phyloP scores from a whole-genome alignment of 2,329 filamentous ascomycete genomes.

The Aspergillus luchuensis region DNA sequence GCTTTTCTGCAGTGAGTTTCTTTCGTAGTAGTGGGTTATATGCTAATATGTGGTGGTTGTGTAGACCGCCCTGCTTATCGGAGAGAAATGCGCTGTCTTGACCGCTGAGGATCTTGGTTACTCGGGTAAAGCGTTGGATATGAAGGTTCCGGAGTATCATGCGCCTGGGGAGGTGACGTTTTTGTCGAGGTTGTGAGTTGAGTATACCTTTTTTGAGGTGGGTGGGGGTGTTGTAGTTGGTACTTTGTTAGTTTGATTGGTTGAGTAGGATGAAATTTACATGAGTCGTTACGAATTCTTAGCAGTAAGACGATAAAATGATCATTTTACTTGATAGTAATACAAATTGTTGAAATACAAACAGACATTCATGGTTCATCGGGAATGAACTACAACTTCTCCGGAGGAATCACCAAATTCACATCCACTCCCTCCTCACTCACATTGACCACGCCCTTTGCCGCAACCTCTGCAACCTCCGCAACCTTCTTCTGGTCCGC shows the following conservation, averaged over 20 bases:
- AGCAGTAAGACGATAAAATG: too few relatives aligned
- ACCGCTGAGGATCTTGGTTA: slow-evolving; percentile 74
- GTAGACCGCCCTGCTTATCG: slow-evolving; percentile 71
- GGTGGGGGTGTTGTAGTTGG: neutral
- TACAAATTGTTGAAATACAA: neutral
- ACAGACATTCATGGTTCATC: too few relatives aligned
- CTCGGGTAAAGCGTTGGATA: slow-evolving; percentile 70
- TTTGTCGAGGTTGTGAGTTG: slow-evolving; percentile 17
- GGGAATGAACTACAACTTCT: slow-evolving; percentile 14
- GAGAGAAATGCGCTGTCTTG: slow-evolving; percentile 72
- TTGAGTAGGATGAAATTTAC: too few relatives aligned
- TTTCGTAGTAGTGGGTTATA: too few relatives aligned
- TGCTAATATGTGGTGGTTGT: neutral
- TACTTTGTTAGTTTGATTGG: neutral
- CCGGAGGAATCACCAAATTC: slow-evolving; percentile 20
- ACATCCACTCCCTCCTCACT: slow-evolving; percentile 21
- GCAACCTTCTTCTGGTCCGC: slow-evolving; percentile 17
- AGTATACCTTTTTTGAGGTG: neutral
- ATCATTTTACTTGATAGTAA: too few relatives aligned
- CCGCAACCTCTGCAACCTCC: slow-evolving; percentile 15
- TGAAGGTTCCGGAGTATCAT: slow-evolving; percentile 70
- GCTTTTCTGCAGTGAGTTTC: too few relatives aligned
- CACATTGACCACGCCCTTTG: slow-evolving; percentile 19
- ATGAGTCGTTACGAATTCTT: too few relatives aligned
- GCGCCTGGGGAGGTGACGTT: slow-evolving; percentile 48